Conservation (phyloP, 306 rosid species). For the Pterocarpus santalinus region DNA sequence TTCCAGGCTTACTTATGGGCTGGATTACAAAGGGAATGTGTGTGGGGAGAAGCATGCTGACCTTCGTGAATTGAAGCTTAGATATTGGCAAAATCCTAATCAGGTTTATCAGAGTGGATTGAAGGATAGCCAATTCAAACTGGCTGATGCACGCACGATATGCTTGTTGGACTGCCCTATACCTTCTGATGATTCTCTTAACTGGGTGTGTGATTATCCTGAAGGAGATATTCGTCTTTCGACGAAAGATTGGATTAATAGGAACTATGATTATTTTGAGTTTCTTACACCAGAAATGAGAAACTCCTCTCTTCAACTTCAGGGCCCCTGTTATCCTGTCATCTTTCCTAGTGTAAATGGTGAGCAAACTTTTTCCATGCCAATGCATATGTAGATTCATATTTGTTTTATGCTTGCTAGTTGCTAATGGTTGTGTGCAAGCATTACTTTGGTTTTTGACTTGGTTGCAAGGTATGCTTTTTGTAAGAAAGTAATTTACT, state of each 20-base stretch:
- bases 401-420: constrained; percentile 6
- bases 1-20: constrained; percentile 90
- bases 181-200: constrained; percentile 84
- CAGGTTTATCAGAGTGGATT: constrained; percentile 93
- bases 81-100: constrained; percentile 91
- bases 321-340: constrained; percentile 99
- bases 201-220: constrained; percentile 97
- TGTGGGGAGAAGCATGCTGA: constrained; percentile 90
- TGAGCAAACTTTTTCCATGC: constrained; percentile 45
- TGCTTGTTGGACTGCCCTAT: constrained; percentile 87
- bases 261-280: constrained; percentile 86
- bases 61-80: constrained; percentile 80
- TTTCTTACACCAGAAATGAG: constrained; percentile 94
- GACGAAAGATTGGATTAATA: constrained; percentile 73
- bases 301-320: constrained; percentile 93
- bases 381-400: constrained; percentile 13
- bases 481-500: neutral
- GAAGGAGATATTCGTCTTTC: constrained; percentile 85
- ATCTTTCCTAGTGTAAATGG: constrained; percentile 97
- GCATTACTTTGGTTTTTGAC: neutral
- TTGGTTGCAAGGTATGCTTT: neutral
- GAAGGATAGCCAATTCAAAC: constrained; percentile 70
- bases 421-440: constrained; percentile 10
- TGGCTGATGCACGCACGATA: constrained; percentile 81
- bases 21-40: constrained; percentile 95